These are phyloP conservation scores for Stylonectria norvegica DNA, from an alignment of 2,329 filamentous ascomycete genomes.

Conservation along the genomic window DNA sequence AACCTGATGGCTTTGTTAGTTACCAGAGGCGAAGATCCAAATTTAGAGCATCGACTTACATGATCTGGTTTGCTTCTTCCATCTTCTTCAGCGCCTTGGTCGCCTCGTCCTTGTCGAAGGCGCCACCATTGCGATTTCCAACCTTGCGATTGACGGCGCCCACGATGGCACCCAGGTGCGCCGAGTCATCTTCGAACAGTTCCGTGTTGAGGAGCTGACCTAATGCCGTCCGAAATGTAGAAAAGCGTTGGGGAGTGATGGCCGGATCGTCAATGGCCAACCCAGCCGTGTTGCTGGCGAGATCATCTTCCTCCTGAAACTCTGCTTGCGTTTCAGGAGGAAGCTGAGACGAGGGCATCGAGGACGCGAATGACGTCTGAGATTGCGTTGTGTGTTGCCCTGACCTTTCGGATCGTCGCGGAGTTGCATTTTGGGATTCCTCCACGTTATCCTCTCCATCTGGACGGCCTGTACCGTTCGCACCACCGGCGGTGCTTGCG, in stretches of 20 bases:
- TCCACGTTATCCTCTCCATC: background rate
- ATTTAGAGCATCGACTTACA: slow-evolving; percentile 58
- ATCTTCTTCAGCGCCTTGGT: slow-evolving; percentile 73
- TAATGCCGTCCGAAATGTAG: slow-evolving; percentile 73
- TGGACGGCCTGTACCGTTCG: background rate
- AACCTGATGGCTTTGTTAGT: slow-evolving; percentile 41
- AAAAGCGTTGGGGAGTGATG: slow-evolving; percentile 61
- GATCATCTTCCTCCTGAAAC: slow-evolving; percentile 43
- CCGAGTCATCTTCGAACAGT: slow-evolving; percentile 85
- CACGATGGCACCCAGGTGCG: slow-evolving; percentile 70
- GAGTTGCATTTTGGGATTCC: slow-evolving; percentile 30
- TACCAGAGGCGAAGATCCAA: background rate
- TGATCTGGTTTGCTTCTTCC: slow-evolving; percentile 83
- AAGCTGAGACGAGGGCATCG: slow-evolving; percentile 70
- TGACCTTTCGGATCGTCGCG: slow-evolving; percentile 41
- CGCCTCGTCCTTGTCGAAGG: slow-evolving; percentile 71
- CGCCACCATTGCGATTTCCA: slow-evolving; percentile 46
- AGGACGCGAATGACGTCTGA: slow-evolving; percentile 71
- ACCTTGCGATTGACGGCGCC: slow-evolving; percentile 74
- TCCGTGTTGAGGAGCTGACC: slow-evolving; percentile 78
- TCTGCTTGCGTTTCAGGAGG: slow-evolving; percentile 43
- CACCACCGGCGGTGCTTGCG: slow-evolving; percentile 21
- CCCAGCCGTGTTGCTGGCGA: slow-evolving; percentile 41
- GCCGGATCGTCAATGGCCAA: slow-evolving; percentile 43
- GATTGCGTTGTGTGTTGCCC: slow-evolving; percentile 37